Base-by-base conservation (phyloP, 768 basidiomycete genomes). In the Suillus ampliporus region DNA sequence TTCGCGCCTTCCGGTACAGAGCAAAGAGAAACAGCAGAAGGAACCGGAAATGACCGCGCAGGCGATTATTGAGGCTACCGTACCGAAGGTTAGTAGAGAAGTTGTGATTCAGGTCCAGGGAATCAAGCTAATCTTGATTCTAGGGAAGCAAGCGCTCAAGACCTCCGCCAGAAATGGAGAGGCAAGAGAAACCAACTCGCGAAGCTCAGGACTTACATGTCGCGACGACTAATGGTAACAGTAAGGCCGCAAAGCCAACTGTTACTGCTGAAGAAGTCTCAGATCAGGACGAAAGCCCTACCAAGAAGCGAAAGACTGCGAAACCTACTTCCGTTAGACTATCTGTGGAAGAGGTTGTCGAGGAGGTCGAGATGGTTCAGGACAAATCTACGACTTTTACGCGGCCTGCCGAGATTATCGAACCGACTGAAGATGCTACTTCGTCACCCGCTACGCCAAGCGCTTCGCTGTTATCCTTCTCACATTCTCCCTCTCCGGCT, bases 81-180 rank as follows among this genome's bases (percentile, higher is more conserved):
- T 92, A 14, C 91, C 91, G 15, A 90, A 87, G 82, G 88, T 86
- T 62, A 62, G 83, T 74, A 31, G 17, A 38, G 28, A 44, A 5
- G 44, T 61, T 21, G 59, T 54, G 21, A 8, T 46, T 64, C 54
- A 61, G n/a, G 43, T 17, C 15, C 4, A 8, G 53, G 21, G 34
- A 31, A 43, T 34, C 9, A 60, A 48, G 23, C 61, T 68, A 23
- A 68, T 58, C 37, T 57, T 48, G 3, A 44, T 46, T 43, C 26
- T 70, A 92, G 90, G 91, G 91, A 62, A 91, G 87, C 71, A 91
- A 91, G 70, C 88, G 91, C 51, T 86, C 89, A 48, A 84, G 91
- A 44, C 90, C 91, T 5, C 88, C 89, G n/a, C 74, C 82, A 4
- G 80, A 85, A 58, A 69, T 89, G 37, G 82, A 83, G 64, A 84